Conservation (phyloP, 2,329 filamentous ascomycete species). For the Cadophora luteo-olivacea region DNA sequence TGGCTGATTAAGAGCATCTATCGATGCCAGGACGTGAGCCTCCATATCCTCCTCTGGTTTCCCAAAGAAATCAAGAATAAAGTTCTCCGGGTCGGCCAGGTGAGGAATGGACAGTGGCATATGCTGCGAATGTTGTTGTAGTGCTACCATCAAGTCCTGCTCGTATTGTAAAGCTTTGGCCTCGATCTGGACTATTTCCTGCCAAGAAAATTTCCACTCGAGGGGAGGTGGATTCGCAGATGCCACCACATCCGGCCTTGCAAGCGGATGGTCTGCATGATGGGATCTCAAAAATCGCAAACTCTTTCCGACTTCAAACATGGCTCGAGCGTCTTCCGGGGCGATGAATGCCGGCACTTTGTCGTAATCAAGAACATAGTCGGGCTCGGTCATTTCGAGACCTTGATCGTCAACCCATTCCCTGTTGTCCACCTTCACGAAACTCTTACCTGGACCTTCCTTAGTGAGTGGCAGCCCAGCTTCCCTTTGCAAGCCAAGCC, state of each 20-base stretch:
- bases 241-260: slow-evolving; percentile 55
- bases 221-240: slow-evolving; percentile 61
- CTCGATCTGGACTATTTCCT: slow-evolving; percentile 69
- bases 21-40: slow-evolving; percentile 56
- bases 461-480: slow-evolving; percentile 59
- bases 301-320: slow-evolving; percentile 84
- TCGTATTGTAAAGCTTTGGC: slow-evolving; percentile 62
- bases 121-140: slow-evolving; percentile 39
- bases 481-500: slow-evolving; percentile 74
- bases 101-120: neutral
- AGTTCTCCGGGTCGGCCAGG: neutral
- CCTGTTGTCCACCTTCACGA: slow-evolving; percentile 64
- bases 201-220: slow-evolving; percentile 76
- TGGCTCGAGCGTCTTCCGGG: slow-evolving; percentile 68
- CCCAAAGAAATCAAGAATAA: slow-evolving; percentile 54
- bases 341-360: slow-evolving; percentile 77
- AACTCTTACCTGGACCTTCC: slow-evolving; percentile 57
- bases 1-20: slow-evolving; percentile 52
- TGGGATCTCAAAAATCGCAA: slow-evolving; percentile 74
- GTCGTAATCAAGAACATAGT: slow-evolving; percentile 67
- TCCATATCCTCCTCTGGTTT: slow-evolving; percentile 55
- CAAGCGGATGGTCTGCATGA: slow-evolving; percentile 75
- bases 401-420: slow-evolving; percentile 64
- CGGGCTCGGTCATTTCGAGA: slow-evolving; percentile 60
- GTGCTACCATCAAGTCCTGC: slow-evolving; percentile 47